Percentiles rank a stretch among this genome's conserved stretches.
Evolutionary conservation across 2,329 filamentous ascomycete genomes (phyloP).

Genomic region (Calonectria henricotiae): DNA sequence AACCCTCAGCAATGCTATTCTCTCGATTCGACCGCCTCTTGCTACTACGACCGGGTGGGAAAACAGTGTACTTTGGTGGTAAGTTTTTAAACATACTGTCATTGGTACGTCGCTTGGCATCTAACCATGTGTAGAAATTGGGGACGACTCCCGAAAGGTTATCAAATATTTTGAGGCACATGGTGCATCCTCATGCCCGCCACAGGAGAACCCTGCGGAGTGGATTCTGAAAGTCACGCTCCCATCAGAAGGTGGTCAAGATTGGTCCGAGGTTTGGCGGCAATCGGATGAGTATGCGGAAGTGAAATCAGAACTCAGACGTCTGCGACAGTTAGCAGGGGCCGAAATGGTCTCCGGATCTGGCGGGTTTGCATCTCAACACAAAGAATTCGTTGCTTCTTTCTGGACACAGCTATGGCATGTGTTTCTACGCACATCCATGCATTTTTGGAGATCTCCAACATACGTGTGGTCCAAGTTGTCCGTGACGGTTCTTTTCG

Average conservation of each 20-base stretch:
- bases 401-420: conserved; percentile 77
- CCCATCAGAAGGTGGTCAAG: conserved; percentile 74
- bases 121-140: conserved; percentile 80
- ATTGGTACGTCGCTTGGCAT: conserved; percentile 57
- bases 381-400: conserved; percentile 66
- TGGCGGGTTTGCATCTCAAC: conserved; percentile 52
- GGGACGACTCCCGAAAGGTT: conserved; percentile 77
- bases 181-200: conserved; percentile 75
- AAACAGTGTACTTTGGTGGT: conserved; percentile 41
- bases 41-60: conserved; percentile 54
- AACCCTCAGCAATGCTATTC: conserved; percentile 57
- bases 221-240: conserved; percentile 60
- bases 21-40: conserved; percentile 71
- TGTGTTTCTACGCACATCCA: conserved; percentile 80
- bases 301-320: conserved; percentile 71
- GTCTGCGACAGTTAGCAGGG: conserved; percentile 63
- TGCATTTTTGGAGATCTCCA: conserved; percentile 92
- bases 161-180: conserved; percentile 83
- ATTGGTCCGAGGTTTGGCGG: conserved; percentile 76
- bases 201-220: conserved; percentile 81
- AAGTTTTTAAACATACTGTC: background rate
- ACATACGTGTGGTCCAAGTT: conserved; percentile 90
- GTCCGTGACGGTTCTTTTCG: conserved; percentile 48
- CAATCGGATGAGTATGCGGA: conserved; percentile 68
- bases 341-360: background rate